Base-by-base conservation (phyloP, 2,329 filamentous ascomycete genomes). In the Diaporthe sp. region DNA sequence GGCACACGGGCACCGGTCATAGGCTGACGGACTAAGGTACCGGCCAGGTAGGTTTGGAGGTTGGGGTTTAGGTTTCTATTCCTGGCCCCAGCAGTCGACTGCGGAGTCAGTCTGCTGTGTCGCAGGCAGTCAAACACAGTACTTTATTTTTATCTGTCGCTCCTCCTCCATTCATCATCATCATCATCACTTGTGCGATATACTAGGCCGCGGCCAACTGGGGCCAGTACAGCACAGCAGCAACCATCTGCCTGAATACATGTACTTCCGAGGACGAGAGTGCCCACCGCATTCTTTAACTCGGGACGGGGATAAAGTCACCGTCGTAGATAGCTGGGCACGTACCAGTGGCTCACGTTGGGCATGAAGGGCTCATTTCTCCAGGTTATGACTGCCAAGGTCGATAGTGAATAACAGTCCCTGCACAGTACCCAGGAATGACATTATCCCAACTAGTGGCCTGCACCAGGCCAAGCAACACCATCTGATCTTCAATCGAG, bases 291-390 rank as follows among this genome's bases (percentile, higher is more conserved):
- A 7, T 31, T 55, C 53, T 55, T 55, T 31, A 25, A 55, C 53
- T 55, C 53, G 53, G 31, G 53, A 31, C 12, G 10, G 12, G 37
- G 37, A 39, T 39, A 39, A 39, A 13, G 17, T 13, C 17, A 49
- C 17, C 22, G n/a, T 17, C 10, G 25, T 17, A 55, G 51, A 55
- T 31, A 57, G 10, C 57, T 60, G 19, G 61, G 44, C 39, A 65
- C 7, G 61, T 49, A 49, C 42, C 25, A 12, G 25, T n/a, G 17
- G 28, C 46, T 34, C 62, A 17, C 7, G 31, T 53, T 68, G 62
- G 62, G 44, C 62, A 68, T 68, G 44, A 53, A 39, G 28, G 62
- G 28, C 62, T 68, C 62, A 68, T 67, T 61, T 67, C 62, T 51
- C 61, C 61, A 49, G 61, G 28, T 65, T 42, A 49, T 44, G 25